These are phyloP conservation scores for Miscanthus sacchariflorus DNA, from an alignment of 202 grass and related monocot species.

Conservation along the genomic window DNA sequence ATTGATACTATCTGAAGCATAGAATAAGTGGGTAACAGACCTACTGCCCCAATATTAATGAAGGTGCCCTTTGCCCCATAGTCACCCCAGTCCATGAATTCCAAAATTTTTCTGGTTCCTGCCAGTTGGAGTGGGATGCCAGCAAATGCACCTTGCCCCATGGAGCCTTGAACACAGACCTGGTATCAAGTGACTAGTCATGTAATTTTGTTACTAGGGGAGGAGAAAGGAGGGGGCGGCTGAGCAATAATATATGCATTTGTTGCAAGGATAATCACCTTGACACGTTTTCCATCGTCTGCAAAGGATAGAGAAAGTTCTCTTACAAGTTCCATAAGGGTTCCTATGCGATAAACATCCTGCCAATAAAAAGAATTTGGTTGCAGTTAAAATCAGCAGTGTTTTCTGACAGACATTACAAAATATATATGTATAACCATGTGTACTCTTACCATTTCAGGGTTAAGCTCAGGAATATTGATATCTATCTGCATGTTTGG, in stretches of 20 bases:
- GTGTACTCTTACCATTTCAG: conserved; percentile 83
- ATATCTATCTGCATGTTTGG: conserved; percentile 84
- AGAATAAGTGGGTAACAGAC: conserved; percentile 54
- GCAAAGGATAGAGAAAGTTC: conserved; percentile 92
- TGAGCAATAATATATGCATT: conserved; percentile 14
- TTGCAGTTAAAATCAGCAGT: conserved; percentile 21
- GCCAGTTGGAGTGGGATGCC: conserved; percentile 97
- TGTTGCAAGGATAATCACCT: conserved; percentile 58
- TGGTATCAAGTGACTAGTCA: conserved; percentile 46
- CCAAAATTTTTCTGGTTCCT: conserved; percentile 92
- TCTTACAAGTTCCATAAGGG: conserved; percentile 96
- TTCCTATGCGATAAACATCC: conserved; percentile 99
- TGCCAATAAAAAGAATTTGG: conserved; percentile 46
- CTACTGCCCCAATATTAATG: conserved; percentile 91
- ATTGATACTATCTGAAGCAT: not conserved
- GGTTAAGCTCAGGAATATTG: conserved; percentile 98
- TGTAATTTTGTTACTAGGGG: conserved; percentile 9
- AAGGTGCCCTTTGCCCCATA: conserved; percentile 84
- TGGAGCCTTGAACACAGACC: conserved; percentile 98
- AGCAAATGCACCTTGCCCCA: conserved; percentile 96
- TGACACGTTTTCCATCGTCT: conserved; percentile 92
- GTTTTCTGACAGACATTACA: conserved; percentile 10
- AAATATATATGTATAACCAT: conserved; percentile 39
- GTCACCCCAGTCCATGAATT: conserved; percentile 98
- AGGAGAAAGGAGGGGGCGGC: not conserved